Evolutionary conservation across 2,329 filamentous ascomycete species (phyloP), one percentile per base, ranked within the genome.

Genomic region (Chalaropsis thielavioides): DNA sequence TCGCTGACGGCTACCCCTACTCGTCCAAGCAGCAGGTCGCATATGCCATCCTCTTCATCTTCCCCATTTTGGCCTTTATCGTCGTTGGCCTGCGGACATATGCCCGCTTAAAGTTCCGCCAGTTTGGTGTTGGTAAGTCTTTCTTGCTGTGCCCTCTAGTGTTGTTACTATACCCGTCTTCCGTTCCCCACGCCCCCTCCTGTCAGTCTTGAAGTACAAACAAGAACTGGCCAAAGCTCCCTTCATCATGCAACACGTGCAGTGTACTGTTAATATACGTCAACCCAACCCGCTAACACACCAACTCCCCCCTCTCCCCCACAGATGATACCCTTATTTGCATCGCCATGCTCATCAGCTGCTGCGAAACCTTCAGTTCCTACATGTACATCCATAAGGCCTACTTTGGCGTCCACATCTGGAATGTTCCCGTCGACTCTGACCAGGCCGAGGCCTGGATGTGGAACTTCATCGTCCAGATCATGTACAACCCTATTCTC

Each of bases 401-500:
- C 62, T 74, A 74, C 62, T 71, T 71, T 10, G 72, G 73, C 41
- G 70, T 71, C 62, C 66, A 68, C 17, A 66, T 66, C 17, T 67
- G 68, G 31, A 43, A 70, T n/a, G 66, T 71, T 5, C 67, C 68
- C 10, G 3, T 60, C 1, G 56, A 68, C 49, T 56, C 66, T 35
- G 62, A 65, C 8, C 64, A 58, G 56, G 43, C 44, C 66, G 22
- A 68, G 1, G 71, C 68, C 15, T 68, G 71, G 64, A 68, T 71
- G 65, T 76, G 72, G 72, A 74, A 73, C 68, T 78, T 74, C 51
- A 68, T 74, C 19, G 73, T 74, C 43, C 74, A 77, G 54, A 69
- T 68, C 40, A 69, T 77, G 1, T 79, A 79, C 71, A 79, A 78
- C 62, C 77, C 77, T 0, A 75, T 79, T 56, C 69, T 79, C 1